Conservation (phyloP, 495 filamentous ascomycete genomes). For the Neurospora sp. region DNA sequence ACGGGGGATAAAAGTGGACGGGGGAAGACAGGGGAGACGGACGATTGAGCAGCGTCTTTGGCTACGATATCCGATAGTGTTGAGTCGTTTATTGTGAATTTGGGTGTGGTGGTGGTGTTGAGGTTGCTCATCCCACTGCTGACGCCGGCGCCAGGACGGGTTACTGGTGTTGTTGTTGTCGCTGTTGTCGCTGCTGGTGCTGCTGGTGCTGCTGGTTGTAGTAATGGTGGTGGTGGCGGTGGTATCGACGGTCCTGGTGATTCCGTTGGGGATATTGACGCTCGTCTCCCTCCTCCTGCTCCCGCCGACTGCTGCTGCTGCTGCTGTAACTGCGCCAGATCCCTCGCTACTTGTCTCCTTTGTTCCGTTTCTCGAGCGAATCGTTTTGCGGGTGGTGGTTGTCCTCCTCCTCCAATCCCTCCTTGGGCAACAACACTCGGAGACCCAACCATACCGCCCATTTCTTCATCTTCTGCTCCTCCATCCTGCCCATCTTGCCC, state of each 20-base stretch:
- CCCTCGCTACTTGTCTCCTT: neutral
- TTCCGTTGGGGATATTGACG: neutral
- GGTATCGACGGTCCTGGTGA: neutral
- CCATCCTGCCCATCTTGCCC: neutral
- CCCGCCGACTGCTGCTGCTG: neutral
- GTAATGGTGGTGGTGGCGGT: neutral
- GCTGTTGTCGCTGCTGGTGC: neutral
- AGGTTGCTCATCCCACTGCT: neutral
- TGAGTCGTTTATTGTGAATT: conserved; percentile 1
- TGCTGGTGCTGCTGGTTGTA: neutral
- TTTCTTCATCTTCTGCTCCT: conserved; percentile 3
- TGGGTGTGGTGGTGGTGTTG: neutral
- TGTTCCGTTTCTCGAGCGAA: neutral
- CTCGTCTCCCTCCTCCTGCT: neutral
- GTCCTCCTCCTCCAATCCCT: neutral
- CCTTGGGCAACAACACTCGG: neutral
- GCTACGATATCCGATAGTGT: conserved; percentile 26
- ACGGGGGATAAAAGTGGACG: too few species aligned
- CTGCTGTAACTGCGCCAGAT: neutral
- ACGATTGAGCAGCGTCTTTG: conserved; percentile 25
- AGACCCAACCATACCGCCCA: neutral
- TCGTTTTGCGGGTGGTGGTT: neutral
- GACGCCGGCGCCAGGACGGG: neutral
- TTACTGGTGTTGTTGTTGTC: neutral
- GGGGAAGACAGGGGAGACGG: too few species aligned